A percentile compares a stretch with the other conserved stretches of the same genome.
Evolutionary conservation across 331 rosid species (phyloP).

Genomic region (Pyrus hybrid): DNA sequence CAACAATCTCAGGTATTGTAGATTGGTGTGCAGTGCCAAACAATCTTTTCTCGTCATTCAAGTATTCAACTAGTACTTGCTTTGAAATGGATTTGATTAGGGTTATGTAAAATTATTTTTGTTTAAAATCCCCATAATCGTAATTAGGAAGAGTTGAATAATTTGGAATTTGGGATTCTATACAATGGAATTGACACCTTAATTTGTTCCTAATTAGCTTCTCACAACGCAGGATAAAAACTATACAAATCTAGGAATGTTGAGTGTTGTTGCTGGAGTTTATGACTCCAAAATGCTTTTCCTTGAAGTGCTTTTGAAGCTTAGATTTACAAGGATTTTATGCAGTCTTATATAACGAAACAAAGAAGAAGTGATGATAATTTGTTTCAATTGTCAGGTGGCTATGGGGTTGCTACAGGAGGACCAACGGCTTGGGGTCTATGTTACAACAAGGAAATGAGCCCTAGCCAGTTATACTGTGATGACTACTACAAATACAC

Average conservation of each 20-base stretch:
- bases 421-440: conserved; percentile 58
- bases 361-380: background rate
- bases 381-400: conserved; percentile 27
- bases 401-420: conserved; percentile 57
- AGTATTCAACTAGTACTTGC: background rate
- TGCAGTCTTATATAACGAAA: background rate
- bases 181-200: background rate
- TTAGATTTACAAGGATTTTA: background rate
- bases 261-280: background rate
- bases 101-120: background rate
- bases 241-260: background rate
- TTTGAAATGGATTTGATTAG: background rate
- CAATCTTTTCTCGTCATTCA: background rate
- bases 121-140: background rate
- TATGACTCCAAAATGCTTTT: background rate
- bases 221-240: background rate
- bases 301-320: background rate
- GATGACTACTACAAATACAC: conserved; percentile 40
- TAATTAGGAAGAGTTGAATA: background rate
- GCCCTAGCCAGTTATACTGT: conserved; percentile 37
- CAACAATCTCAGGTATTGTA: background rate
- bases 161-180: background rate
- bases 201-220: background rate
- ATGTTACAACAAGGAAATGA: conserved; percentile 52
- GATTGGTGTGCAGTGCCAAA: background rate